phyloP scores from a whole-genome alignment of 805 yeast species.

The Yarrowia porcina region DNA sequence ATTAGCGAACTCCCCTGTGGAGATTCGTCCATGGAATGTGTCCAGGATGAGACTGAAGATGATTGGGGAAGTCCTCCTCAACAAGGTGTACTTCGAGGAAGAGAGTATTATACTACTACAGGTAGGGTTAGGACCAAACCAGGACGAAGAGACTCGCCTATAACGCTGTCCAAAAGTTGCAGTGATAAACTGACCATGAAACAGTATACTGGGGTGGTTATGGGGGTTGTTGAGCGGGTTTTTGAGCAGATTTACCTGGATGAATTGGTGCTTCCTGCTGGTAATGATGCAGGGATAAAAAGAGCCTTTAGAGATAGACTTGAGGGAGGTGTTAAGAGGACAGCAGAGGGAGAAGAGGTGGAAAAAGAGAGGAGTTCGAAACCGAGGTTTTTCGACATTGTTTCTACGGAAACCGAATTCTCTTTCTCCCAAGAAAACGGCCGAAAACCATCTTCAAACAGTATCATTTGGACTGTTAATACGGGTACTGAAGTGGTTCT shows the following conservation, averaged over 20 bases:
- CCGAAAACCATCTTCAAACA: neutral
- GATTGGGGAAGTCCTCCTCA: slow-evolving; percentile 31
- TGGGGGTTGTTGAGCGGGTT: slow-evolving; percentile 34
- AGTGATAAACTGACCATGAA: slow-evolving; percentile 73
- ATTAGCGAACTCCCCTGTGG: slow-evolving; percentile 77
- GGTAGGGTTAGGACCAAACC: slow-evolving; percentile 90
- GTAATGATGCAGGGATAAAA: slow-evolving; percentile 27
- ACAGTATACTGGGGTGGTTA: slow-evolving; percentile 46
- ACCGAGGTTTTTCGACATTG: slow-evolving; percentile 1
- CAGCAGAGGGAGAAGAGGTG: neutral
- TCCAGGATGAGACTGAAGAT: slow-evolving; percentile 33
- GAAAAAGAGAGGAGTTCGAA: neutral
- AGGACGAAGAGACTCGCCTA: slow-evolving; percentile 74
- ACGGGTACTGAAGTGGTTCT: slow-evolving; percentile 39
- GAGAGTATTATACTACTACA: slow-evolving; percentile 51
- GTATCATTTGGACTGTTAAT: slow-evolving; percentile 40
- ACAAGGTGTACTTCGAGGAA: slow-evolving; percentile 50
- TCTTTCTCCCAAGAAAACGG: slow-evolving; percentile 26
- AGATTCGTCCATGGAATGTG: slow-evolving; percentile 67
- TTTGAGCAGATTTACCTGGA: slow-evolving; percentile 34
- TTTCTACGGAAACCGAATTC: neutral
- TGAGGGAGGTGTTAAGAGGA: neutral
- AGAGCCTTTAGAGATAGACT: slow-evolving; percentile 36
- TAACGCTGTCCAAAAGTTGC: slow-evolving; percentile 79
- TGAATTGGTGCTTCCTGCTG: slow-evolving; percentile 35